Conservation (phyloP, 768 basidiomycete genomes). For the Agaricus bisporus region DNA sequence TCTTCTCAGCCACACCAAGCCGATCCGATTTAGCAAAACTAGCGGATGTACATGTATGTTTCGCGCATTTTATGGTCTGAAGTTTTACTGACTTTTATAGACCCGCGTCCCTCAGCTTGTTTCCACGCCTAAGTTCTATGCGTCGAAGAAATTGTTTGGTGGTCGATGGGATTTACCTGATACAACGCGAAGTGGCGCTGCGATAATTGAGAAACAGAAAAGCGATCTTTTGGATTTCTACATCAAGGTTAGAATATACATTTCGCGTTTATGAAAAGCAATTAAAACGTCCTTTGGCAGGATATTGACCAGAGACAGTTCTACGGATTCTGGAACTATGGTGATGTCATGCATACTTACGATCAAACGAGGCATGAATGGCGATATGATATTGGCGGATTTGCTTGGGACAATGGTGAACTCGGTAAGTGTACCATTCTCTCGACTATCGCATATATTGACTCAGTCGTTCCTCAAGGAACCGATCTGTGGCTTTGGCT, state of each 20-base stretch:
- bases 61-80: neutral
- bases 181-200: slow-evolving; percentile 23
- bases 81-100: slow-evolving; percentile 13
- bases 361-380: slow-evolving; percentile 33
- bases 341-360: slow-evolving; percentile 35
- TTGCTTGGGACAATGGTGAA: slow-evolving; percentile 33
- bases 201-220: slow-evolving; percentile 27
- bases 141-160: slow-evolving; percentile 28
- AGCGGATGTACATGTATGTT: slow-evolving; percentile 24
- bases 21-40: slow-evolving; percentile 21
- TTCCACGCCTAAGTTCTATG: slow-evolving; percentile 29
- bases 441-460: neutral
- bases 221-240: slow-evolving; percentile 32
- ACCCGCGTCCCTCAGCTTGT: slow-evolving; percentile 27
- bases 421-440: slow-evolving; percentile 18
- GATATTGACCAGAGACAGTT: slow-evolving; percentile 29
- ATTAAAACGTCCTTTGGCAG: slow-evolving; percentile 8
- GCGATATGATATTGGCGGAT: slow-evolving; percentile 33
- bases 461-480: slow-evolving; percentile 12
- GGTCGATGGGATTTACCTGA: slow-evolving; percentile 32
- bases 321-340: slow-evolving; percentile 35
- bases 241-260: slow-evolving; percentile 17
- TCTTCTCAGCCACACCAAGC: slow-evolving; percentile 28
- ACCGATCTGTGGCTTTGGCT: slow-evolving; percentile 35
- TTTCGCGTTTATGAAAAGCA: neutral